Percentiles rank a stretch among this genome's conserved stretches.
Evolutionary conservation across 2,329 filamentous ascomycete species (phyloP).

Genomic region (Monilinia vaccinii-corymbosi): DNA sequence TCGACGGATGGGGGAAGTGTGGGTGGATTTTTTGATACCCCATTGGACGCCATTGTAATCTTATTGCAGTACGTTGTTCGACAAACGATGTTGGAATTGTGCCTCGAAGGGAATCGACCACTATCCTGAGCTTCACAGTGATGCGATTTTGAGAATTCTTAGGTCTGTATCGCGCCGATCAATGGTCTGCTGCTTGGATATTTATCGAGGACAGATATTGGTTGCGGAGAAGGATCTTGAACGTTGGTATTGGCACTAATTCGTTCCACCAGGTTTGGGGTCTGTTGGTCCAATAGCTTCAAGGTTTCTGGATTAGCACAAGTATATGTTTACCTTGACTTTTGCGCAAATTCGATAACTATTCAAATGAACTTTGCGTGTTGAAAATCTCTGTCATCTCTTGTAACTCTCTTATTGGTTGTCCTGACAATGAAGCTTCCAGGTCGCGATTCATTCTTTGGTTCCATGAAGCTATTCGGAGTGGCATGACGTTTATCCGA

Average conservation of each 20-base stretch:
- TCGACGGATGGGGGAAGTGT: conserved; percentile 81
- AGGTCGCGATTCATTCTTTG: conserved; percentile 1
- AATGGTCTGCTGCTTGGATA: background rate
- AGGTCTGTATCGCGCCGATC: background rate
- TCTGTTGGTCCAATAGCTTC: conserved; percentile 1
- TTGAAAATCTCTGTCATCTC: background rate
- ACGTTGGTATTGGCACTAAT: background rate
- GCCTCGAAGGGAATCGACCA: background rate
- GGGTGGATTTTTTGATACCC: conserved; percentile 38
- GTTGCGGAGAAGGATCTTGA: background rate
- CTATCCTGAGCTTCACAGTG: background rate
- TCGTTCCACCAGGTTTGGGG: background rate
- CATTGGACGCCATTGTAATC: conserved; percentile 9
- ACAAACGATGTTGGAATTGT: background rate
- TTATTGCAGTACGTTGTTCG: background rate
- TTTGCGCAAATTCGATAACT: background rate
- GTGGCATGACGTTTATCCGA: conserved; percentile 1
- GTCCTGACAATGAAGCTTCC: background rate
- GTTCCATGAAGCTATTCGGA: conserved; percentile 12
- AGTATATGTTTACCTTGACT: background rate
- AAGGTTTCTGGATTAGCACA: background rate
- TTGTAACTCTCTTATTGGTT: background rate
- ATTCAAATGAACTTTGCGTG: background rate
- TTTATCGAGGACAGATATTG: background rate
- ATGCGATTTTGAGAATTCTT: background rate